A percentile compares a stretch with the other conserved stretches of the same genome.
These are phyloP conservation scores for Cutaneotrichosporon cavernicola DNA, from an alignment of 1,284 basidiomycete genomes.

Conservation along the genomic window DNA sequence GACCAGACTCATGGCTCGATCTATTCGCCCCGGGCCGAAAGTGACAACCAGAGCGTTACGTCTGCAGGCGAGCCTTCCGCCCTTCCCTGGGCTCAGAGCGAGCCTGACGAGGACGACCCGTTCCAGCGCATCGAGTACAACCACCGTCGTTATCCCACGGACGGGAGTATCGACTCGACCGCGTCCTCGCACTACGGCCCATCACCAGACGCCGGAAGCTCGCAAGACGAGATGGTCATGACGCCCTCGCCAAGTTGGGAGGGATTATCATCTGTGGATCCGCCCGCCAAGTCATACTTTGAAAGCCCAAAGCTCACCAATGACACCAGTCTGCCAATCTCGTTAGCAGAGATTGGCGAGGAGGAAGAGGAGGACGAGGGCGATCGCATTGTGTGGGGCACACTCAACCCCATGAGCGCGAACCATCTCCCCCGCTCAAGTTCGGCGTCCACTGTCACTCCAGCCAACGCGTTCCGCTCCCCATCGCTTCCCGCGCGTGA, in stretches of 20 bases:
- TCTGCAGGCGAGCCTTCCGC: constrained; percentile 7
- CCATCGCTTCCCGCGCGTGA: constrained; percentile 2
- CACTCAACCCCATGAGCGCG: constrained; percentile 4
- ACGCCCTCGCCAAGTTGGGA: constrained; percentile 51
- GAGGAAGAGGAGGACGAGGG: constrained; percentile 36
- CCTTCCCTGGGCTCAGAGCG: constrained; percentile 4
- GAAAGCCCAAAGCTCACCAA: background rate
- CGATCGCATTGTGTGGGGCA: constrained; percentile 28
- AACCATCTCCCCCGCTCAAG: constrained; percentile 13
- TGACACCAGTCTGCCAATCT: background rate
- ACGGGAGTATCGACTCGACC: constrained; percentile 42
- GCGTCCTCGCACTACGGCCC: constrained; percentile 30
- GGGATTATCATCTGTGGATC: constrained; percentile 20
- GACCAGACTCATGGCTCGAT: constrained; percentile 23
- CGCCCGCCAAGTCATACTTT: background rate
- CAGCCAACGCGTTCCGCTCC: background rate
- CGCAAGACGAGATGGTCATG: constrained; percentile 43
- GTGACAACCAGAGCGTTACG: constrained; percentile 18
- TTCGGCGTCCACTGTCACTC: constrained; percentile 23
- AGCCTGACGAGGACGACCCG: background rate
- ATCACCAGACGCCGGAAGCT: constrained; percentile 18
- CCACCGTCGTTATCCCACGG: constrained; percentile 36
- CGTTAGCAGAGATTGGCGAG: constrained; percentile 43
- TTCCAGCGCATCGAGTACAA: constrained; percentile 14
- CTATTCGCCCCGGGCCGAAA: constrained; percentile 8